Evolutionary conservation across 2,329 filamentous ascomycete genomes (phyloP).

Genomic region (Fusarium duplospermum): DNA sequence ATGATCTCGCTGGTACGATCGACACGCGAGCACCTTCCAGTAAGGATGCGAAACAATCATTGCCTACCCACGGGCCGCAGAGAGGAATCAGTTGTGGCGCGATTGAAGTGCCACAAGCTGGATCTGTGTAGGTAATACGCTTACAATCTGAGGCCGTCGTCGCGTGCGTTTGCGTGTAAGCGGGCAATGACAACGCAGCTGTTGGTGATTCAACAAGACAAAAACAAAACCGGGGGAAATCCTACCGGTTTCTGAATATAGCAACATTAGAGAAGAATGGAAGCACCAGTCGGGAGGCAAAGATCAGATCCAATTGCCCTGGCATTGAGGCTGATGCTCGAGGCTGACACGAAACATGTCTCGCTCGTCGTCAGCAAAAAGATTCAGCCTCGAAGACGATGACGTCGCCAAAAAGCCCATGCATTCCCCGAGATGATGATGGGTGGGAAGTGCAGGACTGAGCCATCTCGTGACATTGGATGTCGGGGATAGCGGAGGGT

Average conservation of each 20-base stretch:
- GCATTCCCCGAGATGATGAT: slow-evolving; percentile 5
- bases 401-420: slow-evolving; percentile 24
- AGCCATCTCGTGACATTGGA: slow-evolving; percentile 16
- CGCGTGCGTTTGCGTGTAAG: slow-evolving; percentile 14
- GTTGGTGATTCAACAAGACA: neutral
- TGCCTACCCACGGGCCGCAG: slow-evolving; percentile 21
- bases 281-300: neutral
- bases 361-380: slow-evolving; percentile 14
- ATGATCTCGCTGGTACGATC: slow-evolving; percentile 15
- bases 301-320: neutral
- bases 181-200: neutral
- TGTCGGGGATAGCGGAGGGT: slow-evolving; percentile 15
- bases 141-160: slow-evolving; percentile 13
- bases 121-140: slow-evolving; percentile 3
- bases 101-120: slow-evolving; percentile 11
- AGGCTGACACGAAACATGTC: slow-evolving; percentile 32
- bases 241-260: slow-evolving; percentile 21
- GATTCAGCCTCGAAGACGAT: slow-evolving; percentile 16
- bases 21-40: slow-evolving; percentile 36
- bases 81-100: neutral
- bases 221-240: neutral
- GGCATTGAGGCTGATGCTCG: slow-evolving; percentile 19
- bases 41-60: slow-evolving; percentile 20
- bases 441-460: neutral
- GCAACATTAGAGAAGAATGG: slow-evolving; percentile 10